Evolutionary conservation across 305 asterid species (phyloP), one percentile per base, ranked within the genome.

Genomic region (Withania somnifera): DNA sequence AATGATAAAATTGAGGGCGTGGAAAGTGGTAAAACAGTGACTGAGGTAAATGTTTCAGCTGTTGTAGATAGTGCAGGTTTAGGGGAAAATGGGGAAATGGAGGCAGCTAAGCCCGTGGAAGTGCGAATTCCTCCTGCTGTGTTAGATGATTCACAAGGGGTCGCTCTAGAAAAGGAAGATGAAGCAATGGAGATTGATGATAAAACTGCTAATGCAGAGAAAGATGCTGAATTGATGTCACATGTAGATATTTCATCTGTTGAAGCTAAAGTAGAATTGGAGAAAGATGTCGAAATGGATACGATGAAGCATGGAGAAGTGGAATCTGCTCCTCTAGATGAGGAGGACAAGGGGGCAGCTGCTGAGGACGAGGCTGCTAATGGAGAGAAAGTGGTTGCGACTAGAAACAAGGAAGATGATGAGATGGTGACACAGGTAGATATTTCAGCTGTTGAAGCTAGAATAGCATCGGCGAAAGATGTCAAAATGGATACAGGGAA

Each of bases 331-430:
- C 89, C 84, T 28, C 89, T 86, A 82, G 87, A 61, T 38, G 89
- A 88, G 79, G 97, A 90, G 81, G 95, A 90, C 75, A 95, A 91
- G 34, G 84, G 84, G 24, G 78, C 83, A 83, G 90, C 34, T 58
- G 93, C 88, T 4, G 93, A 91, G 88, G 97, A 91, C 85, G 95
- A 90, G 78, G 79, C 88, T 17, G 90, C 88, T 76, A 80, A 85
- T 38, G 93, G 87, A 97, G 85, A 81, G 97, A 90, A 80, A 94
- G 34, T 61, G 38, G 3, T 38, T 15, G 32, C 17, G 15, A 57
- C 58, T 61, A 36, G 20, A 40, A 76, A 42, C 3, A 63, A 87
- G 81, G 87, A 53, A 51, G 89, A 86, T 57, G 86, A 80, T 64
- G 92, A 85, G 57, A 84, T 57, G 38, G 89, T 80, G 82, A 79